Percentiles rank a stretch among this genome's conserved stretches.
phyloP scores from a whole-genome alignment of 2,329 filamentous ascomycete species.

The Aspergillus pseudotamarii region DNA sequence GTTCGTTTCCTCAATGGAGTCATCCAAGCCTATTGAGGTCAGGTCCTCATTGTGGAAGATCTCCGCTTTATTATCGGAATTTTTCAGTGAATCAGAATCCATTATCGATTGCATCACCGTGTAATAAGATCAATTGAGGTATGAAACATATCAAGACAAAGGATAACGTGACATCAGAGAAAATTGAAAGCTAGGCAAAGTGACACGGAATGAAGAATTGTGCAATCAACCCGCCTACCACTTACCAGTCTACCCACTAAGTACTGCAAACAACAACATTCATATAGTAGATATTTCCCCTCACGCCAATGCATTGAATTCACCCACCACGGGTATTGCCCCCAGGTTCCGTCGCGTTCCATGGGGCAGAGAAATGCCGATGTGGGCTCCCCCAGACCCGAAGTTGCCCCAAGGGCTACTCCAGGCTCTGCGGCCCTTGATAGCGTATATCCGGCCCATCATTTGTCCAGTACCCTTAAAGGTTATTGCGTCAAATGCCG shows the following conservation, averaged over 20 bases:
- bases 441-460: background rate
- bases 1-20: conserved; percentile 19
- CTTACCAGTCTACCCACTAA: background rate
- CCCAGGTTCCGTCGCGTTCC: conserved; percentile 8
- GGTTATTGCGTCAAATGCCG: background rate
- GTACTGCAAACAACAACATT: background rate
- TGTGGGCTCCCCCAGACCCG: conserved; percentile 4
- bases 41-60: conserved; percentile 7
- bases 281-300: conserved; percentile 3
- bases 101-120: background rate
- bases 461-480: background rate
- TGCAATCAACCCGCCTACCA: background rate
- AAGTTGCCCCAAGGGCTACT: background rate
- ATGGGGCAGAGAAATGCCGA: conserved; percentile 5
- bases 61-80: conserved; percentile 1
- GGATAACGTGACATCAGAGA: background rate
- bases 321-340: conserved; percentile 2
- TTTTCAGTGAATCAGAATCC: conserved; percentile 1
- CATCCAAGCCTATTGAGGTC: conserved; percentile 5
- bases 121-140: background rate
- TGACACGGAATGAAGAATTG: background rate
- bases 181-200: background rate
- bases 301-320: background rate
- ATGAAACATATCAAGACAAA: background rate
- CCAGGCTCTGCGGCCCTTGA: background rate